Evolutionary conservation across 352 stramenopile species (phyloP).

Genomic region (Globisporangium carolinianum): DNA sequence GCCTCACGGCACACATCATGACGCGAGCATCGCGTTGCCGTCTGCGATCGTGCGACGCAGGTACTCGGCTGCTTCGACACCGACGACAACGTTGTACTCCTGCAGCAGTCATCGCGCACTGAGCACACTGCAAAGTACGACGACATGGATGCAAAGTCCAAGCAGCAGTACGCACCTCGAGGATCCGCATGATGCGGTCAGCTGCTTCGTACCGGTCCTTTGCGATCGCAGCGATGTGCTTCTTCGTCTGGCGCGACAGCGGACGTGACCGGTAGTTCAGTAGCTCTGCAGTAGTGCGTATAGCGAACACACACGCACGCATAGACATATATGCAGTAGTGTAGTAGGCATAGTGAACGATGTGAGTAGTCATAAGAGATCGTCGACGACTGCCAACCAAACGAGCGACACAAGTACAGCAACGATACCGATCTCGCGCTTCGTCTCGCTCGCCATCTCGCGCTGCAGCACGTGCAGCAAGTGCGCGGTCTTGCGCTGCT

Average conservation of each 20-base stretch:
- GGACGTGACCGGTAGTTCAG: conserved; percentile 20
- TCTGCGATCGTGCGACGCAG: conserved; percentile 24
- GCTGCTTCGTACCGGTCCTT: conserved; percentile 59
- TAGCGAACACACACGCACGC: neutral
- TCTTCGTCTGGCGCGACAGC: conserved; percentile 27
- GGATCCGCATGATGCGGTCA: conserved; percentile 71
- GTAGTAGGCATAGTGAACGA: too few relatives aligned
- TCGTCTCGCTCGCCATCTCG: conserved; percentile 52
- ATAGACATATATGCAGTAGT: too few relatives aligned
- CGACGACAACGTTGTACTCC: conserved; percentile 41
- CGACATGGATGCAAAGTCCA: neutral
- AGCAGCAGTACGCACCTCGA: conserved; percentile 31
- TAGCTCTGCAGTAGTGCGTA: conserved; percentile 3
- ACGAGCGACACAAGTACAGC: too few relatives aligned
- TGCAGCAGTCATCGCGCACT: neutral
- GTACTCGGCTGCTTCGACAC: conserved; percentile 28
- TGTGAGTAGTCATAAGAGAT: too few relatives aligned
- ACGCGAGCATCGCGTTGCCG: conserved; percentile 16
- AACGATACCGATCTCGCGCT: conserved; percentile 47
- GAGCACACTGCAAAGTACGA: too few relatives aligned
- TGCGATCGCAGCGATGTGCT: conserved; percentile 28
- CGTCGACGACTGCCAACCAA: too few relatives aligned
- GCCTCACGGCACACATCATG: neutral
- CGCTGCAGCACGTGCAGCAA: conserved; percentile 47
- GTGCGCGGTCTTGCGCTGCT: conserved; percentile 51